A percentile compares a stretch with the other conserved stretches of the same genome.
Evolutionary conservation across 192 early-diverging fungal genomes (phyloP).

Genomic region (Dimargaris verticillata): DNA sequence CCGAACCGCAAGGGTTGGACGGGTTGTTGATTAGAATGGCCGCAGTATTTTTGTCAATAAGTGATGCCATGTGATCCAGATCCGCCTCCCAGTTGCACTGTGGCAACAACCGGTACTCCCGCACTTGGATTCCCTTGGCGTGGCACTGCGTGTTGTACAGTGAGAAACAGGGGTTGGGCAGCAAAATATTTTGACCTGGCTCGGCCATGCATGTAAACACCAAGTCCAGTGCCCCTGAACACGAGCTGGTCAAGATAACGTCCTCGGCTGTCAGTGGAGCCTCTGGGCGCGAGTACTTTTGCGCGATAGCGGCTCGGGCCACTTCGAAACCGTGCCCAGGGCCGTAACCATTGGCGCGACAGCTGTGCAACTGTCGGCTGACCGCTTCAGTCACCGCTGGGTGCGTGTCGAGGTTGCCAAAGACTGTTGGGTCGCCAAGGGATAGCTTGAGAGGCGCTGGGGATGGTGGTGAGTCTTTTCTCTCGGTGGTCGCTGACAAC

Average conservation of each 20-base stretch:
- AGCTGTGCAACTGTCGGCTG: slow-evolving; percentile 41
- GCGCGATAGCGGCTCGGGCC: slow-evolving; percentile 62
- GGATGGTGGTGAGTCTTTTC: background rate
- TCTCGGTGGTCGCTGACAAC: too few relatives aligned
- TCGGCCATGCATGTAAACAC: slow-evolving; percentile 53
- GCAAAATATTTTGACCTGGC: slow-evolving; percentile 67
- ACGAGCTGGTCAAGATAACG: slow-evolving; percentile 67
- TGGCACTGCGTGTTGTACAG: slow-evolving; percentile 67
- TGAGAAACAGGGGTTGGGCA: slow-evolving; percentile 74
- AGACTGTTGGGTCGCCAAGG: slow-evolving; percentile 69
- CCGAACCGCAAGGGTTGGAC: slow-evolving; percentile 84
- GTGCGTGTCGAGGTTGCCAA: slow-evolving; percentile 80
- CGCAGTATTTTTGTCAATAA: slow-evolving; percentile 66
- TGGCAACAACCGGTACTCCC: slow-evolving; percentile 67
- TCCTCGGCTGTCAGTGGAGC: slow-evolving; percentile 57
- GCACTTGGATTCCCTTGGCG: slow-evolving; percentile 56
- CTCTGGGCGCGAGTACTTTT: slow-evolving; percentile 42
- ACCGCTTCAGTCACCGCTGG: slow-evolving; percentile 53
- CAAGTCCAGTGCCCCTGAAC: slow-evolving; percentile 61
- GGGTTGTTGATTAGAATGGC: slow-evolving; percentile 81
- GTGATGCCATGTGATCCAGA: slow-evolving; percentile 55
- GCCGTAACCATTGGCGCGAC: slow-evolving; percentile 68
- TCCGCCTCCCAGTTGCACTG: slow-evolving; percentile 73
- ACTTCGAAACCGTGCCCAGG: slow-evolving; percentile 47
- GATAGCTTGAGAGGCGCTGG: slow-evolving; percentile 1